These are phyloP conservation scores for Polygonum maritimum DNA, from an alignment of 148 eudicot species.

Conservation along the genomic window DNA sequence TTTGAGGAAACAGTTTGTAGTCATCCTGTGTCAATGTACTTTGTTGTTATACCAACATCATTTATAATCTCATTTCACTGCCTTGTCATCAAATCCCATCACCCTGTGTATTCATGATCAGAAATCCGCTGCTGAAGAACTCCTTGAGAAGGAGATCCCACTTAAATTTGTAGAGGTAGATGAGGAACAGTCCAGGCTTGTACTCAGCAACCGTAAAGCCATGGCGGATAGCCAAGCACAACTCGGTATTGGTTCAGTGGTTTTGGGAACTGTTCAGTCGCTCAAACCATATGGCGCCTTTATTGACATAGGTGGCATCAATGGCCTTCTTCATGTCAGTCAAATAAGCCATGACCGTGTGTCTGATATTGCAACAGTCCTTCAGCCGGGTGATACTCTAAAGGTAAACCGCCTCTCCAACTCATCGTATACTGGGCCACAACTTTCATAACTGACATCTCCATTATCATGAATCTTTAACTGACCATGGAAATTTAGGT, in stretches of 20 bases:
- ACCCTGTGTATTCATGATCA: conserved; percentile 20
- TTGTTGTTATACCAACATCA: background rate
- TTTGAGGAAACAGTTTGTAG: background rate
- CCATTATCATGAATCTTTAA: background rate
- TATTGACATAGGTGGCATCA: conserved; percentile 95
- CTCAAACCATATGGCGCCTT: conserved; percentile 98
- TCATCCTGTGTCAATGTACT: background rate
- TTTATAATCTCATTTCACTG: background rate
- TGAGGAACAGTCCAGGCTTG: conserved; percentile 77
- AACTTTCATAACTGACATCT: background rate
- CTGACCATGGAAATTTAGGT: conserved; percentile 38
- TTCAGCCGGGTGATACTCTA: conserved; percentile 89
- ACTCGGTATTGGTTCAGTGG: conserved; percentile 93
- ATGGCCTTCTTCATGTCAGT: conserved; percentile 96
- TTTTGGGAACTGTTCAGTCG: conserved; percentile 82
- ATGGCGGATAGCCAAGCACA: conserved; percentile 96
- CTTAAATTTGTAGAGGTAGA: conserved; percentile 94
- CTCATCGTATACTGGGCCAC: background rate
- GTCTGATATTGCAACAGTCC: conserved; percentile 83
- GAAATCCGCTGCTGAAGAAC: conserved; percentile 76
- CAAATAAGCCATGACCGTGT: conserved; percentile 96
- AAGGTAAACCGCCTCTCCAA: conserved; percentile 39
- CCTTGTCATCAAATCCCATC: background rate
- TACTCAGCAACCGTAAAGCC: conserved; percentile 92
- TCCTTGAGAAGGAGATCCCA: conserved; percentile 73